These are phyloP conservation scores for Chytridium lagenaria DNA, from an alignment of 371 early-diverging fungal genomes.

Conservation along the genomic window DNA sequence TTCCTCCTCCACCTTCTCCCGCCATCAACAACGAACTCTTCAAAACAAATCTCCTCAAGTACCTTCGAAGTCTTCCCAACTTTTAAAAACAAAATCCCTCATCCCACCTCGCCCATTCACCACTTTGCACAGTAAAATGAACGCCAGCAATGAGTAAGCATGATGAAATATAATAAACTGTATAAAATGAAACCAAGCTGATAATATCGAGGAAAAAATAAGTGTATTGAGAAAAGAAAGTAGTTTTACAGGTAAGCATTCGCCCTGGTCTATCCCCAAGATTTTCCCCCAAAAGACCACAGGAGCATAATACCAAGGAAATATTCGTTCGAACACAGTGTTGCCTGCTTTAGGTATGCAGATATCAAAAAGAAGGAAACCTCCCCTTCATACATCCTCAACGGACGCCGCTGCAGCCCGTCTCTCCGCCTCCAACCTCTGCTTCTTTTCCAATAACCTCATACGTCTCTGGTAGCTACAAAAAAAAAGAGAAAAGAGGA, in stretches of 20 bases:
- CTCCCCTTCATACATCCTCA: slow-evolving; percentile 24
- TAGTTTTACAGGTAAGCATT: no score
- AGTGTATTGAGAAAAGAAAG: no score
- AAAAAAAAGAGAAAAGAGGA: background rate
- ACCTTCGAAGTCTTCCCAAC: slow-evolving; percentile 67
- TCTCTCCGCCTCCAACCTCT: slow-evolving; percentile 46
- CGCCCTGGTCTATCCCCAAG: no score
- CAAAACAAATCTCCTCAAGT: slow-evolving; percentile 69
- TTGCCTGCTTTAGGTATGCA: no score
- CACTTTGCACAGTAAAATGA: background rate
- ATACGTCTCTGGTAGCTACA: slow-evolving; percentile 65
- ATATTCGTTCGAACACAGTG: no score
- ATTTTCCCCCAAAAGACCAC: no score
- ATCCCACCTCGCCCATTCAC: background rate
- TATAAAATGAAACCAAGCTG: background rate
- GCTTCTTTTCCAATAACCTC: slow-evolving; percentile 60
- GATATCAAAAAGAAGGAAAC: no score
- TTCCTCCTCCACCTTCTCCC: slow-evolving; percentile 12
- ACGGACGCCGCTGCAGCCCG: slow-evolving; percentile 9
- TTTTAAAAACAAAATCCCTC: slow-evolving; percentile 47
- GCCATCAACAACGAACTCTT: slow-evolving; percentile 69
- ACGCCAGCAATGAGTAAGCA: background rate
- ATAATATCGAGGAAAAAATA: background rate
- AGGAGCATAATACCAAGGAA: no score
- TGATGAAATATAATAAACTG: background rate